Percentiles rank a stretch among this genome's conserved stretches.
These are phyloP conservation scores for Coelastrella sp. DNA, from an alignment of 139 green algal species.

Conservation along the genomic window DNA sequence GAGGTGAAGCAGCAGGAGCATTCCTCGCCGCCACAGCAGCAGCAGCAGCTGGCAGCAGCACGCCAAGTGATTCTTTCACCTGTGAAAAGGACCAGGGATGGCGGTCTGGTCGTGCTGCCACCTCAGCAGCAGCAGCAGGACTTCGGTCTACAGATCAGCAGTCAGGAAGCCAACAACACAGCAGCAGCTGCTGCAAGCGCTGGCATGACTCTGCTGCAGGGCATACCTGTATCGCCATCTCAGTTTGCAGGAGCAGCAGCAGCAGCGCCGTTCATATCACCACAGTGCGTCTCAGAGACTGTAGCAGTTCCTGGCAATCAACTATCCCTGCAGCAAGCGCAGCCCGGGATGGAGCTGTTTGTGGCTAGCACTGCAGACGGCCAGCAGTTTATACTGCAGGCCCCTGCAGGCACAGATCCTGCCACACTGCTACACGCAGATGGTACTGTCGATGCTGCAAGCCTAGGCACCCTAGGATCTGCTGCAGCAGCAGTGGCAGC, in stretches of 20 bases:
- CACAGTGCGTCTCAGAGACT: neutral
- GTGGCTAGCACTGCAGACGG: constrained; percentile 26
- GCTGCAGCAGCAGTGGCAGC: neutral
- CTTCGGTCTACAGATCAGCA: constrained; percentile 5
- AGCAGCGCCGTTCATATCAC: neutral
- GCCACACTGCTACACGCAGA: neutral
- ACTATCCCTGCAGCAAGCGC: neutral
- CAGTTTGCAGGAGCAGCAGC: neutral
- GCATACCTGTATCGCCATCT: neutral
- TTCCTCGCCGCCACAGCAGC: constrained; percentile 16
- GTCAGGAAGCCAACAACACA: neutral
- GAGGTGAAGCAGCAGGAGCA: constrained; percentile 20
- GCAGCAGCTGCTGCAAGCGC: neutral
- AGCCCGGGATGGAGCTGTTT: neutral
- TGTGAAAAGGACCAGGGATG: neutral
- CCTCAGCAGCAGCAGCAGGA: constrained; percentile 39
- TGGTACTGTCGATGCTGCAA: neutral
- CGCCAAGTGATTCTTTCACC: constrained; percentile 18
- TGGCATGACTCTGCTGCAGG: neutral
- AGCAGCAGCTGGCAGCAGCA: constrained; percentile 6
- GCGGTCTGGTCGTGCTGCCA: neutral
- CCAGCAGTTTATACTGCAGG: constrained; percentile 29
- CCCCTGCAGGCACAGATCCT: constrained; percentile 6
- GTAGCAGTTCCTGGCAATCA: neutral
- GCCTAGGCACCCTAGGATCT: neutral